phyloP scores from a whole-genome alignment of 2,329 filamentous ascomycete species.

The Elsinoe necatrix region DNA sequence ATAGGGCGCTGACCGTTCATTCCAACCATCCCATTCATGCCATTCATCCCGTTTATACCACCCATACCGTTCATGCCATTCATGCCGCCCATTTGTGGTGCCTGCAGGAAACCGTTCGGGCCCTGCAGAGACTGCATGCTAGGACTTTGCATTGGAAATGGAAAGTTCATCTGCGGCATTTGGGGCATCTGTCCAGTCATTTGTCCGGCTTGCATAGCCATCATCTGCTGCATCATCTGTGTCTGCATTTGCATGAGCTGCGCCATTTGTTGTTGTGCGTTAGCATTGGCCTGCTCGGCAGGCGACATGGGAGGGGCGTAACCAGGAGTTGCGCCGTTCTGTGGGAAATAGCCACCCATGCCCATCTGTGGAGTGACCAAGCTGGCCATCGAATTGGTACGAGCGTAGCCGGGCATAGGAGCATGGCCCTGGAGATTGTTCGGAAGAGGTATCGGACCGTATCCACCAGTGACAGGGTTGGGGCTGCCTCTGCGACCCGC shows the following conservation, averaged over 20 bases:
- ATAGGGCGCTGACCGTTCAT: constrained; percentile 26
- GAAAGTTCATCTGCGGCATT: constrained; percentile 6
- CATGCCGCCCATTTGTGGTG: constrained; percentile 3
- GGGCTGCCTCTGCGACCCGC: constrained; percentile 73
- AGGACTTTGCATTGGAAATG: constrained; percentile 4
- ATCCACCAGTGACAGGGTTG: constrained; percentile 39
- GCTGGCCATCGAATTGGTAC: constrained; percentile 30
- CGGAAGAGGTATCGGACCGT: constrained; percentile 24
- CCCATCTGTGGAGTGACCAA: constrained; percentile 21
- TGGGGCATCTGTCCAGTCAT: constrained; percentile 19
- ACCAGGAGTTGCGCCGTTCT: constrained; percentile 16
- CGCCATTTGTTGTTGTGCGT: constrained; percentile 28
- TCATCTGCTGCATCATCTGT: constrained; percentile 34
- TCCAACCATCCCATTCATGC: constrained; percentile 13
- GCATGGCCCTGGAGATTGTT: constrained; percentile 25
- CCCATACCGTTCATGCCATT: constrained; percentile 6
- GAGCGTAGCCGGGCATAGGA: constrained; percentile 22
- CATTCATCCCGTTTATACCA: constrained; percentile 7
- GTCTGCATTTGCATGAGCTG: constrained; percentile 34
- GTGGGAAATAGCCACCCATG: constrained; percentile 19
- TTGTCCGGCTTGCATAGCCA: constrained; percentile 30
- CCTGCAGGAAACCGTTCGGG: constrained; percentile 9
- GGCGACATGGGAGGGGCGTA: constrained; percentile 21
- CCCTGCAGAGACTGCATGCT: constrained; percentile 14
- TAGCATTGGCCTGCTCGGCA: constrained; percentile 20